Base-by-base conservation (phyloP, 2,329 filamentous ascomycete genomes). In the Sclerotinia nivalis region DNA sequence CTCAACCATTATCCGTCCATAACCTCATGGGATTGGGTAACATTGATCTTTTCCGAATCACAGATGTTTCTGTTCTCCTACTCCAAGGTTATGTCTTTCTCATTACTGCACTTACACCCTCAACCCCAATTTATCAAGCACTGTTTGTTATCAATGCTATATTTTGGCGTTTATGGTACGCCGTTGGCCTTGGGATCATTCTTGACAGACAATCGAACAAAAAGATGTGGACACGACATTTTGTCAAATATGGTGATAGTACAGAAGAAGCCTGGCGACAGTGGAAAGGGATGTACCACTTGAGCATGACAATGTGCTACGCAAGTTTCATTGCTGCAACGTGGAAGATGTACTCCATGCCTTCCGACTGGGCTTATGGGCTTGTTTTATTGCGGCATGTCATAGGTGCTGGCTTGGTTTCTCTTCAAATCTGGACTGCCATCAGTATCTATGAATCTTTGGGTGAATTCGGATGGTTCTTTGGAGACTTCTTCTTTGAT, bases 391-490 rank as follows among this genome's bases (percentile, higher is more conserved):
- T 99, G 71, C 91, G 93, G 78, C 96, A 98, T 77, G 92, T 97
- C 37, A 79, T 98, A 47, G 96, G 96, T 56, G 84, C 87, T 64
- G 88, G 91, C 66, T 84, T 98, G 73, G 89, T 98, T 71, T 89
- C 91, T 15, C 85, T 99, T 65, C 96, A 99, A 77, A 81, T 96
- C 25, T 99, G 96, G 96, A 97, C 94, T 1, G 91, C 93, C 1
- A 84, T 92, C 73, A 97, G 93, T 80, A 94, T 98, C 74, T 97
- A 98, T 80, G 93, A 97, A 65, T 96, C 93, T 2, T 88, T 99
- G 0, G 96, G 96, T 69, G 96, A 99, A 78, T 99, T 98, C 77
- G 96, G 96, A 76, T 99, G 95, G 95, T 98, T 98, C 84, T 98
- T 94, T 78, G 96, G 96, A 25, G 96, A 99, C 79, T 99, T 98